These are phyloP conservation scores for Podaxis sp. DNA, from an alignment of 768 basidiomycete species.

Conservation along the genomic window DNA sequence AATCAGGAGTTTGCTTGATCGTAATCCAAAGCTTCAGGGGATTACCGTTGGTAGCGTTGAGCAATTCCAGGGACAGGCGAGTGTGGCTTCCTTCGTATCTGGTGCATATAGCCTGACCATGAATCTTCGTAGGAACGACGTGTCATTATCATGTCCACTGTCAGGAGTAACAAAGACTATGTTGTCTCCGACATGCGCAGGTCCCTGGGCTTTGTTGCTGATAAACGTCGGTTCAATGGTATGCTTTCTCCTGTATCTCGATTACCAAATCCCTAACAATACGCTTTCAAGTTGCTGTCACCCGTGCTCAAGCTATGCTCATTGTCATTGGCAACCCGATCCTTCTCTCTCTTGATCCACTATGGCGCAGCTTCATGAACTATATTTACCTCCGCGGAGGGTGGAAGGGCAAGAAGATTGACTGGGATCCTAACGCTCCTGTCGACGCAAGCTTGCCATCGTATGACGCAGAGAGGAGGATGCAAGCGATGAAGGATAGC, in stretches of 20 bases:
- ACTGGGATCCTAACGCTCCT: slow-evolving; percentile 31
- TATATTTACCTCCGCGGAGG: slow-evolving; percentile 50
- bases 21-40: slow-evolving; percentile 30
- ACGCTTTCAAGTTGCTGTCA: slow-evolving; percentile 53
- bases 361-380: slow-evolving; percentile 64
- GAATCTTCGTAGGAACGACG: slow-evolving; percentile 45
- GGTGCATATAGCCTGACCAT: background rate
- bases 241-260: background rate
- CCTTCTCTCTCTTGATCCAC: slow-evolving; percentile 54
- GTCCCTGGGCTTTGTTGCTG: slow-evolving; percentile 59
- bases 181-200: slow-evolving; percentile 51
- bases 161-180: slow-evolving; percentile 51
- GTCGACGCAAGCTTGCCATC: slow-evolving; percentile 30
- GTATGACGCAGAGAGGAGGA: slow-evolving; percentile 33
- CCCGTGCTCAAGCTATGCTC: slow-evolving; percentile 62
- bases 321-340: slow-evolving; percentile 62
- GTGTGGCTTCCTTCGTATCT: slow-evolving; percentile 18
- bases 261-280: background rate
- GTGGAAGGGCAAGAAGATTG: slow-evolving; percentile 45
- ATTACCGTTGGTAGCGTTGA: slow-evolving; percentile 69
- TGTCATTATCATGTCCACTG: slow-evolving; percentile 59
- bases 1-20: slow-evolving; percentile 39
- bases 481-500: slow-evolving; percentile 32
- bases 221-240: slow-evolving; percentile 60
- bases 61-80: slow-evolving; percentile 67